A percentile compares a stretch with the other conserved stretches of the same genome.
phyloP scores from a whole-genome alignment of 148 eudicot species.

The Nyssa sinensis region DNA sequence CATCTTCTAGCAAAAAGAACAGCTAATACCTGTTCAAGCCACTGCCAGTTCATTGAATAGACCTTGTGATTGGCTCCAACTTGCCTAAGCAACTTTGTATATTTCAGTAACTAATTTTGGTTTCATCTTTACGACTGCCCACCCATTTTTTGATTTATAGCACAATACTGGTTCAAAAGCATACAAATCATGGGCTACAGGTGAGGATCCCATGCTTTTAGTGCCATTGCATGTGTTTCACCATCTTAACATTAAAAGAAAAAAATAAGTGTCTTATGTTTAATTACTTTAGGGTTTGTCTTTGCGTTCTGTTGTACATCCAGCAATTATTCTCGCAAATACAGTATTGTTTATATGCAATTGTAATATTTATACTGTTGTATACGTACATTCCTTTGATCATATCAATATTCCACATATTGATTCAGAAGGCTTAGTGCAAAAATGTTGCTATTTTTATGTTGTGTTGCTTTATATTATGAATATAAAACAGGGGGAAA shows the following conservation, averaged over 20 bases:
- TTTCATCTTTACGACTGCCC: not conserved
- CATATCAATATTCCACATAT: not conserved
- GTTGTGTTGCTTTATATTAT: no score
- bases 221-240: not conserved
- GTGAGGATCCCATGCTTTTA: not conserved
- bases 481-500: no score
- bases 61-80: conserved; percentile 5
- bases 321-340: not conserved
- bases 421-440: not conserved
- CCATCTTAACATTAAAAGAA: not conserved
- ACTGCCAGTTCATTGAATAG: not conserved
- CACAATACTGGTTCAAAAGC: not conserved
- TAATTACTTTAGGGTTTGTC: not conserved
- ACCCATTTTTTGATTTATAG: not conserved
- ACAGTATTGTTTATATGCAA: not conserved
- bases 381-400: not conserved
- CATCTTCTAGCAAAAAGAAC: not conserved
- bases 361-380: not conserved
- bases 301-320: conserved; percentile 8
- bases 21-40: not conserved
- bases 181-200: not conserved
- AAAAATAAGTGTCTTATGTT: not conserved
- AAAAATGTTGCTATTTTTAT: no score
- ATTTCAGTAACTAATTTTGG: conserved; percentile 6
- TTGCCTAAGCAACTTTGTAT: conserved; percentile 9